Evolutionary conservation across 148 eudicot genomes (phyloP).

Genomic region (Pharnaceum exiguum): DNA sequence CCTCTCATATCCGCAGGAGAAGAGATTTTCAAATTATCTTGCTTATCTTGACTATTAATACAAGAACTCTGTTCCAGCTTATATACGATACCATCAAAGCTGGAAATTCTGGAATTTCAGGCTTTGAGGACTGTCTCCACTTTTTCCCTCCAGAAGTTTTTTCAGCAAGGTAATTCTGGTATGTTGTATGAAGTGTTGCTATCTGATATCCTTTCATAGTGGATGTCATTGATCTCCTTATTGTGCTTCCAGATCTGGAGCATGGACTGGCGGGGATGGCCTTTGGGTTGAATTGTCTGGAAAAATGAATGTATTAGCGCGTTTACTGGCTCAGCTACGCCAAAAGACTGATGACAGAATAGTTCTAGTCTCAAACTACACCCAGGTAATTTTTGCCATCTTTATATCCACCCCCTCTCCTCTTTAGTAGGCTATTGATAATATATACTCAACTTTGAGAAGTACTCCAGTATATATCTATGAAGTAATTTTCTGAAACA

Average conservation of each 20-base stretch:
- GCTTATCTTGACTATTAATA: neutral
- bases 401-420: neutral
- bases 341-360: constrained; percentile 95
- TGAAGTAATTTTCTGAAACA: neutral
- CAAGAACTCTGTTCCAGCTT: constrained; percentile 51
- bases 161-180: constrained; percentile 62
- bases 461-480: neutral
- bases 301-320: constrained; percentile 94
- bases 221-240: neutral
- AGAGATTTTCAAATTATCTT: neutral
- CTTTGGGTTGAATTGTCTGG: constrained; percentile 97
- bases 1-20: neutral
- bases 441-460: neutral
- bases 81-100: constrained; percentile 88
- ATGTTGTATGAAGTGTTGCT: neutral
- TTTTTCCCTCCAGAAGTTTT: constrained; percentile 90
- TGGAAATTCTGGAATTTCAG: constrained; percentile 78
- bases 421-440: neutral
- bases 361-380: constrained; percentile 95
- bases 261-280: constrained; percentile 92
- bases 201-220: neutral
- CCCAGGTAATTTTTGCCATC: constrained; percentile 53
- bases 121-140: constrained; percentile 84
- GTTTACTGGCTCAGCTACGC: constrained; percentile 75
- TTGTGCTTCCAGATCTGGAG: constrained; percentile 69